Percentiles rank a stretch among this genome's conserved stretches.
Evolutionary conservation across 306 rosid species (phyloP).

Genomic region (Spatholobus suberectus): DNA sequence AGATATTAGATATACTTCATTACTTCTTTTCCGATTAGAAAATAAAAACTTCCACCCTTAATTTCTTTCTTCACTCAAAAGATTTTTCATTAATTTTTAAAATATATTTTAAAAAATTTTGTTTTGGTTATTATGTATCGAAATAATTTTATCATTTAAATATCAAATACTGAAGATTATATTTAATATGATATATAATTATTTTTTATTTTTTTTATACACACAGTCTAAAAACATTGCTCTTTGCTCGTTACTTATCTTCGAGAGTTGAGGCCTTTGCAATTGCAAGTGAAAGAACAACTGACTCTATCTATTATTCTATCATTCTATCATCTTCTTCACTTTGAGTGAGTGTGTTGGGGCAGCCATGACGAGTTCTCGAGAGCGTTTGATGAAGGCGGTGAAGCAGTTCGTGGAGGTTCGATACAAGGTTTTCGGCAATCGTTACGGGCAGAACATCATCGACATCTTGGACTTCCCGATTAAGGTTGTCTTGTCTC

Average conservation of each 20-base stretch:
- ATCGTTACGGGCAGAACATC: slow-evolving; percentile 72
- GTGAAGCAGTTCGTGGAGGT: slow-evolving; percentile 57
- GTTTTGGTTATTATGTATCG: no score
- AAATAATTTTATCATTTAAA: background rate
- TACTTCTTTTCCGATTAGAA: no score
- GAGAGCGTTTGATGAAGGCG: slow-evolving; percentile 54
- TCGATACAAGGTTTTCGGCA: slow-evolving; percentile 62
- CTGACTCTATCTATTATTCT: background rate
- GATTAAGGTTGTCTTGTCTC: slow-evolving; percentile 73
- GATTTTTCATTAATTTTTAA: no score
- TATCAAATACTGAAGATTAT: background rate
- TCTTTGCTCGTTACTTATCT: no score
- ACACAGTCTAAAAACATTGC: no score
- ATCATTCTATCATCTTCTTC: background rate
- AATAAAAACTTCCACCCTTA: no score
- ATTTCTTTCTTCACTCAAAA: no score
- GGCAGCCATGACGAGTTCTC: slow-evolving; percentile 54
- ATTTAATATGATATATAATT: background rate
- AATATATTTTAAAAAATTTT: no score
- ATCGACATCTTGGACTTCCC: slow-evolving; percentile 80
- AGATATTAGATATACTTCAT: no score
- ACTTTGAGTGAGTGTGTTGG: background rate
- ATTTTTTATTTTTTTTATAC: background rate
- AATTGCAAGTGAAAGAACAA: background rate
- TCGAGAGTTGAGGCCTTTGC: no score